Base-by-base conservation (phyloP, 2,329 filamentous ascomycete species). In the Penicillium psychrosexuale region DNA sequence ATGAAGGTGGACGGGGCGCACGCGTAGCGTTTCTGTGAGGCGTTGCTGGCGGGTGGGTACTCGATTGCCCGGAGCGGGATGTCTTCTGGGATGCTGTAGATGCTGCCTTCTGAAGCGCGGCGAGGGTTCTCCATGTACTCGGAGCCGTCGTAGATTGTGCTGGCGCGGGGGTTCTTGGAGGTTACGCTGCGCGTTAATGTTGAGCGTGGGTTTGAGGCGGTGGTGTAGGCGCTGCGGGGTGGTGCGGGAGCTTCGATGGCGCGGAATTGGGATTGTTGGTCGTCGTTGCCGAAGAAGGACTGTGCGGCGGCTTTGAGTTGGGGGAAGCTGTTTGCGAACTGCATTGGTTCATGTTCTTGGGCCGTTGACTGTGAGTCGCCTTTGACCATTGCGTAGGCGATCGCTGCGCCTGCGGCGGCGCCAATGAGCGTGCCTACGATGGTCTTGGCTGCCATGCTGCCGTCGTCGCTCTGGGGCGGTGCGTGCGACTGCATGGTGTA, bases 401-500 rank as follows among this genome's bases (percentile, higher is more conserved):
- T 78, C 9, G 87, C 88, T 34, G 87, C 89, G 37, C 88, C 89
- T 17, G 89, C 89, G 15, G 89, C 90, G 31, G 88, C 89, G 40
- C 90, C 90, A 46, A 96, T 80, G 11, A 95, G 78, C 8, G 89
- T 88, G 8, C 90, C 89, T 43, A 94, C 80, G 39, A 92, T 80
- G 19, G 84, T 83, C 61, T 86, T 86, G 38, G 84, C 79, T 8
- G 67, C 64, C 47, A 66, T 68, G 37, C 83, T 74, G 5, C 82
- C 73, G 44, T 78, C 69, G 45, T 72, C 75, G 11, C 59, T 46
- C 47, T 69, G 63, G 43, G 70, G 71, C 17, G 64, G 62, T 40
- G 56, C 39, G 37, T 61, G 61, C 2, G 67, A 58, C 44, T 64
- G 63, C 22, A 66, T 51, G 8, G 63, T 59, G 51, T 69, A 68